Base-by-base conservation (phyloP, 2,329 filamentous ascomycete genomes). In the Fonsecaea pedrosoi region DNA sequence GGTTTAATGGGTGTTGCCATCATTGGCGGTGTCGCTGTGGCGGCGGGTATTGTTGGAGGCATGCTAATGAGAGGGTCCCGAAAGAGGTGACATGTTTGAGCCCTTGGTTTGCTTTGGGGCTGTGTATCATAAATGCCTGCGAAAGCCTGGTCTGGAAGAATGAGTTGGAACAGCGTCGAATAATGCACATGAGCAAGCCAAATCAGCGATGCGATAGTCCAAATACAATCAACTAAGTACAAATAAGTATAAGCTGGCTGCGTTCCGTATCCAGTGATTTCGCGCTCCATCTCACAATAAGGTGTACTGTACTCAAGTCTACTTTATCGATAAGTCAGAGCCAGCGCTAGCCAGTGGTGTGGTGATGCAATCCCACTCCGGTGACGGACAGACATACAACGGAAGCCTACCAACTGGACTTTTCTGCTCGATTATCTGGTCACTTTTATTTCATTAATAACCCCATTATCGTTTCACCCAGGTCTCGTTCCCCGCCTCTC, bases 1-100 rank as follows among this genome's bases (percentile, higher is more conserved):
- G 95, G 95, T 0, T 79, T 99, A 69, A 86, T 98, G 82, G 95
- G 95, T 54, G 93, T 97, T 65, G 95, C 95, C 53, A 98, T 99
- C 77, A 88, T 98, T 53, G 94, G 94, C 21, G 94, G 95, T 37
- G 87, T 98, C 64, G 94, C 94, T 62, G 90, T 98, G 69, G 94
- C 92, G 1, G 95, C 94, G 2, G 95, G 94, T n/a, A 89, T 97
- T 15, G 89, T 98, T 15, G 95, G 94, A 38, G 93, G 92, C 13
- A 87, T 98, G 75, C 78, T 99, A 70, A 86, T 98, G 77, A 90
- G 88, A 79, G 92, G 92, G 69, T 80, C 90, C 68, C 86, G 89
- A 71, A 67, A 59, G 55, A 69, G 70, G 50, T 71, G 54, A 71
- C 30, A 9, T 53, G 25, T n/a, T 48, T 25, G 9, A 18, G 18